Base-by-base conservation (phyloP, 2,329 filamentous ascomycete genomes). In the Hypoxylon sp. region DNA sequence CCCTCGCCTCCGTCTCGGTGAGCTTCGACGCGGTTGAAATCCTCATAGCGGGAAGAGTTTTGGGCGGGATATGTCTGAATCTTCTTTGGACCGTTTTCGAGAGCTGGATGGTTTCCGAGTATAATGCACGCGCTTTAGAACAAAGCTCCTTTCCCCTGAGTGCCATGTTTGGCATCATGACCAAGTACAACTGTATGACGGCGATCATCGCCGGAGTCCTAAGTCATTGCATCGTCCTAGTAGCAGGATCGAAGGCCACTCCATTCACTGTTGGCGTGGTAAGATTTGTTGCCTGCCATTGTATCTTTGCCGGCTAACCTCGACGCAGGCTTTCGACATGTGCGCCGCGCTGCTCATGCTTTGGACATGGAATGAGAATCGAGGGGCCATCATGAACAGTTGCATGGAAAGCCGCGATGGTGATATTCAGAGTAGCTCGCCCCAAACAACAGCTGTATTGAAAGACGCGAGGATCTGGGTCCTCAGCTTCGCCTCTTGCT, bases 91-190 rank as follows among this genome's bases (percentile, higher is more conserved):
- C 78, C 38, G 81, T 79, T 4, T 86, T 86, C 61, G 83, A 87
- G 69, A 83, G 81, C 64, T 87, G 84, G 83, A 82, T 87, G 75
- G 79, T 87, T 23, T 78, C 81, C 3, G 82, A 84, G 66, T 84
- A 79, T 64, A 79, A 83, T 45, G 72, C 75, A 37, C 72, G 78
- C 20, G 75, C 75, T 10, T 62, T 83, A 6, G 74, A 77, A 37
- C 71, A 73, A 24, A 70, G 70, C 11, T 43, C 64, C n/a, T 48
- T 74, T 13, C 74, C 74, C n/a, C 67, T 85, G 55, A 77, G 78
- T 47, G 72, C 73, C 24, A 77, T 84, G 69, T 83, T 84, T 67
- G 81, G 80, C 4, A 58, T 74, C 11, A 79, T 81, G 77, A 79
- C 79, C 3, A 80, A 76, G 1, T 61, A 78, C 17, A 85, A 83